These are phyloP conservation scores for Vitis hybrid DNA, from an alignment of 177 flowering plant genomes.

Conservation along the genomic window DNA sequence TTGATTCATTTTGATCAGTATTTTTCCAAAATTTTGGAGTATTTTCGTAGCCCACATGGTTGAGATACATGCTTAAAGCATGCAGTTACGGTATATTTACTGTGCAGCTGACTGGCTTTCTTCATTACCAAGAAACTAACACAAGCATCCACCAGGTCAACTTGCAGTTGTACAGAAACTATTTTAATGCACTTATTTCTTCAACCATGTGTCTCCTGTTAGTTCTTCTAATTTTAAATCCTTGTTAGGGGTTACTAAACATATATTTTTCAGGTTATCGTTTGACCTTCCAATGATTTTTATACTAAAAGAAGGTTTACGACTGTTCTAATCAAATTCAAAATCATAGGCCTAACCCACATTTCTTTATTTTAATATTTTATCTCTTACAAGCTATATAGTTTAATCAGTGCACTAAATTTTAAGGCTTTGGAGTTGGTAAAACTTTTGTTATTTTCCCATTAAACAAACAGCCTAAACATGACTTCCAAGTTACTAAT, in stretches of 20 bases:
- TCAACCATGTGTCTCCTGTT: not conserved
- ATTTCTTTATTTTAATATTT: conserved; percentile 3
- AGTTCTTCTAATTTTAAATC: too few species aligned
- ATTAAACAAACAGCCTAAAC: conserved; percentile 9
- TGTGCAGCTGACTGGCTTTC: too few species aligned
- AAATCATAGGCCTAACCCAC: conserved; percentile 3
- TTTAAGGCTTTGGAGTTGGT: conserved; percentile 18
- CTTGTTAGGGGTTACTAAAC: not conserved
- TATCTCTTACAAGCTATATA: not conserved
- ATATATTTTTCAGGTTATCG: not conserved
- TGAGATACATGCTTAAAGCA: too few species aligned
- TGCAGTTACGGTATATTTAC: too few species aligned
- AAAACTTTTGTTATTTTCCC: conserved; percentile 19
- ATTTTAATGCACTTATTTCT: not conserved
- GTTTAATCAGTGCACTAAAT: conserved; percentile 11
- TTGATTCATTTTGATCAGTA: too few species aligned
- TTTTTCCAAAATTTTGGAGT: too few species aligned
- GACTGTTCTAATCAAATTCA: not conserved
- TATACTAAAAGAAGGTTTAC: too few species aligned
- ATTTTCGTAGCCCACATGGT: too few species aligned
- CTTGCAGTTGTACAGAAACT: too few species aligned
- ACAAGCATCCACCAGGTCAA: too few species aligned
- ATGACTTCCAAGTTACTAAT: not conserved
- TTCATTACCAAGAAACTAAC: too few species aligned
- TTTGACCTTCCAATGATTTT: conserved; percentile 10